A percentile compares a stretch with the other conserved stretches of the same genome.
phyloP scores from a whole-genome alignment of 768 basidiomycete genomes.

The Tephrocybe sp. region DNA sequence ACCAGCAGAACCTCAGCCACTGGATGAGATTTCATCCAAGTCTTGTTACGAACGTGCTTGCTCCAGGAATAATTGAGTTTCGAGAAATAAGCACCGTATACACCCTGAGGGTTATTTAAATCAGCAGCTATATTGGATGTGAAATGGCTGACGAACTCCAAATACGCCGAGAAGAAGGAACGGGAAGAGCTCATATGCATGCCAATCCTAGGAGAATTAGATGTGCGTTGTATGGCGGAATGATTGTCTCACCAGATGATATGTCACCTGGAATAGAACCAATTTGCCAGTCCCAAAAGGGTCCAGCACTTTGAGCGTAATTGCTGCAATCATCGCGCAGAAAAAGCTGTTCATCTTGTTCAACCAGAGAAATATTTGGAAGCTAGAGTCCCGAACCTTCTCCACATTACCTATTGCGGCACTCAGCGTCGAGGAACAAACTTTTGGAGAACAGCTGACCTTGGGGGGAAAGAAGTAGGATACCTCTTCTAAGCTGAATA shows the following conservation, averaged over 20 bases:
- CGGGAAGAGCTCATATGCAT: slow-evolving; percentile 81
- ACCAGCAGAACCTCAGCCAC: slow-evolving; percentile 82
- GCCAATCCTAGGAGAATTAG: slow-evolving; percentile 69
- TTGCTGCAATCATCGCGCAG: slow-evolving; percentile 96
- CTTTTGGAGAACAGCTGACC: slow-evolving; percentile 31
- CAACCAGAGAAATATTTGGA: slow-evolving; percentile 17
- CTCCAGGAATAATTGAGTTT: slow-evolving; percentile 90
- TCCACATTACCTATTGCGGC: slow-evolving; percentile 77
- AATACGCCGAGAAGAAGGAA: slow-evolving; percentile 88
- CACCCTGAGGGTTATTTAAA: slow-evolving; percentile 49
- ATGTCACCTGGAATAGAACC: slow-evolving; percentile 88
- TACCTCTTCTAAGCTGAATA: slow-evolving; percentile 94
- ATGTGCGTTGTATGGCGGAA: neutral
- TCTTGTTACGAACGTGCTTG: slow-evolving; percentile 74
- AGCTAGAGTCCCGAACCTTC: slow-evolving; percentile 55
- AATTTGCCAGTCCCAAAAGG: slow-evolving; percentile 95
- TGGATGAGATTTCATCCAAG: slow-evolving; percentile 79
- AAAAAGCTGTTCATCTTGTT: slow-evolving; percentile 69
- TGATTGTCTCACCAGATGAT: slow-evolving; percentile 58
- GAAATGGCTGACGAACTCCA: slow-evolving; percentile 53
- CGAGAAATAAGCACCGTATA: slow-evolving; percentile 93
- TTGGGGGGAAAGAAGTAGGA: slow-evolving; percentile 97
- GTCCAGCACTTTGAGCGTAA: slow-evolving; percentile 88
- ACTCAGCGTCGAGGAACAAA: slow-evolving; percentile 2
- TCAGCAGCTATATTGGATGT: slow-evolving; percentile 4